A percentile compares a stretch with the other conserved stretches of the same genome.
phyloP scores from a whole-genome alignment of 2,329 filamentous ascomycete species.

The Hypoxylon sp. region DNA sequence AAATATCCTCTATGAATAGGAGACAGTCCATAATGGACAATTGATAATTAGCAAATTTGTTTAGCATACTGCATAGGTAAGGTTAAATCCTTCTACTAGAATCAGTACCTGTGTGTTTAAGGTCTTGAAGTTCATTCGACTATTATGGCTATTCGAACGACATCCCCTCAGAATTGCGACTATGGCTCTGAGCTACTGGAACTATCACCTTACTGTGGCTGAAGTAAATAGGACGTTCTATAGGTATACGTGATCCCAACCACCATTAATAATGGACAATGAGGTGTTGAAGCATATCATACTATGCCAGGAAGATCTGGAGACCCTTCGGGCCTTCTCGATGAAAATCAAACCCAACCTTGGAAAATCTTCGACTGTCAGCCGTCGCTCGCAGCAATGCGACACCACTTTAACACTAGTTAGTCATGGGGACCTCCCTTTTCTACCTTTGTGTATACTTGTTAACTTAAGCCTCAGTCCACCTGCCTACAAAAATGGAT shows the following conservation, averaged over 20 bases:
- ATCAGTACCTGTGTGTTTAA: neutral
- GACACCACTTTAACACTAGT: constrained; percentile 1
- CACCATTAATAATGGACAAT: neutral
- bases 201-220: neutral
- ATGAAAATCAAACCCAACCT: neutral
- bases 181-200: neutral
- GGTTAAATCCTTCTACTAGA: neutral
- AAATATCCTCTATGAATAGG: neutral
- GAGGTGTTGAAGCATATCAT: constrained; percentile 6
- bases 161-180: neutral
- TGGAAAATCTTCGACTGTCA: constrained; percentile 11
- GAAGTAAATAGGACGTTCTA: neutral
- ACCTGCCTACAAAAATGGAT: constrained; percentile 8
- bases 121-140: too few relatives aligned
- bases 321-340: constrained; percentile 28
- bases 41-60: neutral
- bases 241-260: neutral
- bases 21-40: neutral
- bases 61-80: neutral
- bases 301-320: neutral
- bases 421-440: constrained; percentile 3
- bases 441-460: neutral
- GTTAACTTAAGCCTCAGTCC: constrained; percentile 8
- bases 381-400: constrained; percentile 2
- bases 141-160: neutral